These are phyloP conservation scores for Candida fluviatilis DNA, from an alignment of 805 yeast species.

Conservation along the genomic window DNA sequence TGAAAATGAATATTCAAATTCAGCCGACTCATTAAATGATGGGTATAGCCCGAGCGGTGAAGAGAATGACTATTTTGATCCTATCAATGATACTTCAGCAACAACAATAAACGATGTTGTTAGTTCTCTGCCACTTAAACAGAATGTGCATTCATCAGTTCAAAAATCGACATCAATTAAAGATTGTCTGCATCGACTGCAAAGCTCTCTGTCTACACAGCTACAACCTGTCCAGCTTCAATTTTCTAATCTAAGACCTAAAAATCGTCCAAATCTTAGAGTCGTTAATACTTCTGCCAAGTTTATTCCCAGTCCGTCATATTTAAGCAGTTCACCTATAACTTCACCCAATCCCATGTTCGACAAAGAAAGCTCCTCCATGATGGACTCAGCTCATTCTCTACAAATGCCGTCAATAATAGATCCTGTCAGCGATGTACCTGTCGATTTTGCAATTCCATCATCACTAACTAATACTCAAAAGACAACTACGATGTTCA, in stretches of 20 bases:
- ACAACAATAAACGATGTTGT: neutral
- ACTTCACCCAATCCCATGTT: slow-evolving; percentile 4
- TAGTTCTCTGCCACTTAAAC: no score
- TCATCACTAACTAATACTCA: slow-evolving; percentile 5
- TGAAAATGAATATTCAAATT: slow-evolving; percentile 15
- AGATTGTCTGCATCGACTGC: slow-evolving; percentile 3
- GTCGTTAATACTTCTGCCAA: slow-evolving; percentile 1
- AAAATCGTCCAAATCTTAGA: neutral
- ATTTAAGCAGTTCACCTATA: slow-evolving; percentile 1
- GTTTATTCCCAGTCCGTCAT: neutral
- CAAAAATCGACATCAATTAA: neutral
- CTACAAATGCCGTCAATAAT: slow-evolving; percentile 15
- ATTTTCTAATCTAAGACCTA: neutral
- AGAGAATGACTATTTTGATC: slow-evolving; percentile 1
- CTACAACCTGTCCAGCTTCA: neutral
- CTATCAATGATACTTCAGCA: neutral
- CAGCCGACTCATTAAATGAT: slow-evolving; percentile 4
- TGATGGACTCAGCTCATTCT: slow-evolving; percentile 22
- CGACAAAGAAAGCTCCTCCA: slow-evolving; percentile 15
- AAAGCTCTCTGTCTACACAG: neutral
- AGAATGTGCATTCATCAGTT: no score
- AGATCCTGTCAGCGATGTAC: slow-evolving; percentile 38
- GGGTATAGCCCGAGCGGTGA: neutral
- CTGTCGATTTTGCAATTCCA: slow-evolving; percentile 33
- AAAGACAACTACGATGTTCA: neutral